Percentiles rank a stretch among this genome's conserved stretches.
phyloP scores from a whole-genome alignment of 768 basidiomycete genomes.

The Wakefieldia striispora region DNA sequence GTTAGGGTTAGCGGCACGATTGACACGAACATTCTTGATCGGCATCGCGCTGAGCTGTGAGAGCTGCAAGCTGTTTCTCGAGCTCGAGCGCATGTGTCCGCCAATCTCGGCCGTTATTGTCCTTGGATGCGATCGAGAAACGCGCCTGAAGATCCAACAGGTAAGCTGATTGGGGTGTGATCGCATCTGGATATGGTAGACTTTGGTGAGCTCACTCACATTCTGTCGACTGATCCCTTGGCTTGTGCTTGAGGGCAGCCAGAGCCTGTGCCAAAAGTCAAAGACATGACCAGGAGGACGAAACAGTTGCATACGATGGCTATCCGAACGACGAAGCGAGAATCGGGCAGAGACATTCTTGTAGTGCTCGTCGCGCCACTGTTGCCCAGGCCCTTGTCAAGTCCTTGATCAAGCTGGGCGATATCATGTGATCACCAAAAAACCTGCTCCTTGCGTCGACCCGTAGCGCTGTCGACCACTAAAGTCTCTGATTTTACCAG shows the following conservation, averaged over 20 bases:
- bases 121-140: constrained; percentile 16
- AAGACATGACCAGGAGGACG: neutral
- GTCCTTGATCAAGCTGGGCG: too few relatives aligned
- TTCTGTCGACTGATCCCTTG: constrained; percentile 18
- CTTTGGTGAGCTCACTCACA: constrained; percentile 10
- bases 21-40: constrained; percentile 21
- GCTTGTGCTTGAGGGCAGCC: constrained; percentile 24
- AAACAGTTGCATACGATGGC: constrained; percentile 22
- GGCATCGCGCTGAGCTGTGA: constrained; percentile 21
- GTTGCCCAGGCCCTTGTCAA: too few relatives aligned
- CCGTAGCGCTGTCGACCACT: too few relatives aligned
- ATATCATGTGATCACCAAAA: too few relatives aligned
- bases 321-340: constrained; percentile 16
- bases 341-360: constrained; percentile 13
- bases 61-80: constrained; percentile 17
- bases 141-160: constrained; percentile 27
- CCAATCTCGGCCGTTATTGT: constrained; percentile 12
- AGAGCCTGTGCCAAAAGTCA: constrained; percentile 20
- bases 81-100: constrained; percentile 26
- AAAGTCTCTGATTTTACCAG: too few relatives aligned
- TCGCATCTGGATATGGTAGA: neutral
- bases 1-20: neutral
- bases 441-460: too few relatives aligned
- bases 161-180: constrained; percentile 21
- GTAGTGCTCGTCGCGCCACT: too few relatives aligned